A percentile compares a stretch with the other conserved stretches of the same genome.
These are phyloP conservation scores for Ophiostoma perfectum DNA, from an alignment of 2,329 filamentous ascomycete species.

Conservation along the genomic window DNA sequence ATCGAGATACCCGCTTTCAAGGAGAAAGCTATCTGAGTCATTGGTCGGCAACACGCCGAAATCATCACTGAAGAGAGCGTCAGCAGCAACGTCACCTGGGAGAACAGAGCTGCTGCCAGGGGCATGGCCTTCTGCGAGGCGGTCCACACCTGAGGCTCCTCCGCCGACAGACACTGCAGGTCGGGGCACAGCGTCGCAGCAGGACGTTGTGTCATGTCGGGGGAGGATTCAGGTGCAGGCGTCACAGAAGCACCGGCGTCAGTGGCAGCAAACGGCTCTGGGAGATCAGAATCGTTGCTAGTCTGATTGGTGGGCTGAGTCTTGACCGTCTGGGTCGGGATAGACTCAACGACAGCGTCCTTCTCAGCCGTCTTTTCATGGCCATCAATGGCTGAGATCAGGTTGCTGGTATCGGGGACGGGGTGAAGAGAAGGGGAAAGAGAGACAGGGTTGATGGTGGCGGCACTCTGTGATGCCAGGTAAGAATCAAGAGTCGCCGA, in stretches of 20 bases:
- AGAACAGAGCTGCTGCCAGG: conserved; percentile 41
- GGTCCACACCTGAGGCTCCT: conserved; percentile 46
- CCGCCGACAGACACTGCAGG: conserved; percentile 98
- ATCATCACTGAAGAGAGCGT: conserved; percentile 64
- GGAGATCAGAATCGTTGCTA: neutral
- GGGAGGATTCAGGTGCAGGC: conserved; percentile 44
- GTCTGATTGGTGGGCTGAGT: neutral
- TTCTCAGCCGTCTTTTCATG: neutral
- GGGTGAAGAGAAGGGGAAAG: conserved; percentile 54
- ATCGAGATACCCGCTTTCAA: conserved; percentile 72
- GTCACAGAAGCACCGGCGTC: conserved; percentile 28
- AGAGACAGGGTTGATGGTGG: conserved; percentile 57
- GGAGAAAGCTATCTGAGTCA: conserved; percentile 69
- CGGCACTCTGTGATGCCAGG: conserved; percentile 36
- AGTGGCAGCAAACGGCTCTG: conserved; percentile 21
- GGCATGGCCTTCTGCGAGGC: conserved; percentile 41
- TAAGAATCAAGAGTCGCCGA: conserved; percentile 40
- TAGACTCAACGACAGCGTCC: neutral
- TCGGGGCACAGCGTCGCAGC: conserved; percentile 97
- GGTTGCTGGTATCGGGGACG: conserved; percentile 41
- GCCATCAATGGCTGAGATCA: conserved; percentile 21
- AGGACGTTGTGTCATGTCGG: conserved; percentile 99
- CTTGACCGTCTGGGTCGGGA: neutral
- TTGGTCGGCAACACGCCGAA: conserved; percentile 61
- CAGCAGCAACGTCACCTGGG: conserved; percentile 56